Base-by-base conservation (phyloP, 495 filamentous ascomycete species). In the Chaetomium cochliodes region DNA sequence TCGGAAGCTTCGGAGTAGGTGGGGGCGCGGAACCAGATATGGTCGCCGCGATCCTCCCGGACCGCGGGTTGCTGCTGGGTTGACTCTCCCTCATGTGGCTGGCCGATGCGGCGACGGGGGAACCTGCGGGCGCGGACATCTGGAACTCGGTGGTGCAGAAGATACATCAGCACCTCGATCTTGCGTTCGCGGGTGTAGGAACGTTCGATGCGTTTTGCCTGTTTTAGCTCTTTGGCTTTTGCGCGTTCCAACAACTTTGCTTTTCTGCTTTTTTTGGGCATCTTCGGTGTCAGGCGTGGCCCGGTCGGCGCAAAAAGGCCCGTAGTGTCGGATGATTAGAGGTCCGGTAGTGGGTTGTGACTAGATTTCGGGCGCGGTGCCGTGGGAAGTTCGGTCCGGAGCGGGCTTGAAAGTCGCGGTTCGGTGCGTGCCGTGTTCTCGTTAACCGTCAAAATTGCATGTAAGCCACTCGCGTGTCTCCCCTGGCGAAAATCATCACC, bases 161-260 rank as follows among this genome's bases (percentile, higher is more conserved):
- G 60, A 42, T 67, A 75, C 47, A 69, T 30, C 28, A 75, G 25
- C 23, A 75, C 71, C 54, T 73, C 71, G 33, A 73, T 69, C 62
- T 73, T 73, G 30, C 69, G 69, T 49, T 72, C 67, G 13, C 64
- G 49, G 20, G 70, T 60, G 33, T 72, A 72, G 3, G 59, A 62
- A 26, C 68, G 65, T 41, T 74, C 70, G 23, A 65, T 47, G 55
- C 72, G 66, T n/a, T 37, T 62, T 12, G 65, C 44, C 30, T 65
- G 66, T 62, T 72, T 74, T 13, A 62, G 49, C n/a, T 57, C 46
- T 25, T 62, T 70, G 42, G 37, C 58, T 16, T 54, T 59, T n/a
- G 60, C 52, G 15, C 50, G 55, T 47, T 73, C 71, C 3, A 61
- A 57, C 30, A 72, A 22, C 28, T 30, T 30, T 30, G 28, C 28